Evolutionary conservation across 768 basidiomycete genomes (phyloP), one percentile per base, ranked within the genome.

Genomic region (Megacollybia marginata): DNA sequence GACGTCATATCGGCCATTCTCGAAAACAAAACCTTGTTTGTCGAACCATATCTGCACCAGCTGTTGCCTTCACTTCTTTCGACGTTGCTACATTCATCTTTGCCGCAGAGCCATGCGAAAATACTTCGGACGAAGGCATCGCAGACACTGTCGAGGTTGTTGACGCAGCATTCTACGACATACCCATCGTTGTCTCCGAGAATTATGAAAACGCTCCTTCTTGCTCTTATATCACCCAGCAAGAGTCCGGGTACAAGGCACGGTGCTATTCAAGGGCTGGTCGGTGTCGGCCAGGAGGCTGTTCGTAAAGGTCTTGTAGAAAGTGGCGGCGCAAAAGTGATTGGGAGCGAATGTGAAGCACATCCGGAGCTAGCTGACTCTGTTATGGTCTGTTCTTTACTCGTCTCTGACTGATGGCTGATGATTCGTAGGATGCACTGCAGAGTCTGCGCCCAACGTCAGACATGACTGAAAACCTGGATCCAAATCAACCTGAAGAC

Each of bases 61-160:
- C 76, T 98, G 13, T 79, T 98, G 1, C 94, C 94, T 2, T 86
- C 94, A 0, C 79, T 97, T 47, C 80, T 99, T 32, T 96, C 95
- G 5, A 86, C 86, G 50, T 80, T 99, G 44, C 75, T 99, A 8
- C 90, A 95, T 54, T 87, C 91, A 1, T 78, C 86, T 15, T 80
- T 98, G 4, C 91, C 91, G 0, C 74, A 78, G 34, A 71, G 79
- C 7, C 78, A 88, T 49, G 76, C 85, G 15, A 82, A 76, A 2
- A 79, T 82, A 38, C 74, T 96, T 33, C 87, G 95, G 34, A 85
- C 80, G 3, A 75, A 80, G 5, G 89, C 95, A 4, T 79, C 92
- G 1, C 85, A 92, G 54, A 90, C 90, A 0, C 77, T 99, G 0
- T 84, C 89, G 2, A 83, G 83, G 51, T 71, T 97, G 2, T 72